Evolutionary conservation across 1,284 basidiomycete species (phyloP), one percentile per base, ranked within the genome.

Genomic region (Bjerkandera adusta): DNA sequence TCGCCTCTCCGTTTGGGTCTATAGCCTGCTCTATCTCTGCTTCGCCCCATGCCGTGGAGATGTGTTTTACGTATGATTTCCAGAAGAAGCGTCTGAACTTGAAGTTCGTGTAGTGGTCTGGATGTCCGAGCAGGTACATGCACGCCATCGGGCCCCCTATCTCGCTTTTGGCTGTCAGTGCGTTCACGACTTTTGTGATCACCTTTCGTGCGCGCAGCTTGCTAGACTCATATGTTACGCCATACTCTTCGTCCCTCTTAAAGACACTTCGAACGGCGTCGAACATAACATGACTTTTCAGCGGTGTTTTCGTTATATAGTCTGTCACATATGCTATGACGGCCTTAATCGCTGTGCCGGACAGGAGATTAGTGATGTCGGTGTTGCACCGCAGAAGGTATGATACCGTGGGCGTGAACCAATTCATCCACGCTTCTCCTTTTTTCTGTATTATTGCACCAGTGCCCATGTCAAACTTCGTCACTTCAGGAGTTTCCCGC

Each of bases 301-400:
- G 41, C 1, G 46, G 21, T 6, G 52, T 35, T 42, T 72, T 72
- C 0, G 67, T 69, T 15, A 72, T 59, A 54, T 71, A 72, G 45
- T 72, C 66, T 5, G 67, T 60, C 1, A 70, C 56, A 60, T 70
- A 71, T 5, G 57, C 49, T 4, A 70, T 47, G 1, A 69, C 59
- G 15, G 65, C 60, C 48, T 67, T 69, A 5, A 70, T 57, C 3
- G 63, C 60, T 12, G 65, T 68, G 2, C 68, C 66, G 30, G 65
- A 68, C 5, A 58, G 27, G 6, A 69, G 40, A 48, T 57, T 58
- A 3, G 64, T 67, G 3, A 67, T 60, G 58, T 70, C 65, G 7
- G 64, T 61, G 45, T 69, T 70, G 39, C 64, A 66, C 12, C 59
- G 43, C 11, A 68, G 38, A 0, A 69, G 25, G 54, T 65, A 70